Conservation (phyloP, 2,329 filamentous ascomycete species). For the Chrysosporium queenslandicum region DNA sequence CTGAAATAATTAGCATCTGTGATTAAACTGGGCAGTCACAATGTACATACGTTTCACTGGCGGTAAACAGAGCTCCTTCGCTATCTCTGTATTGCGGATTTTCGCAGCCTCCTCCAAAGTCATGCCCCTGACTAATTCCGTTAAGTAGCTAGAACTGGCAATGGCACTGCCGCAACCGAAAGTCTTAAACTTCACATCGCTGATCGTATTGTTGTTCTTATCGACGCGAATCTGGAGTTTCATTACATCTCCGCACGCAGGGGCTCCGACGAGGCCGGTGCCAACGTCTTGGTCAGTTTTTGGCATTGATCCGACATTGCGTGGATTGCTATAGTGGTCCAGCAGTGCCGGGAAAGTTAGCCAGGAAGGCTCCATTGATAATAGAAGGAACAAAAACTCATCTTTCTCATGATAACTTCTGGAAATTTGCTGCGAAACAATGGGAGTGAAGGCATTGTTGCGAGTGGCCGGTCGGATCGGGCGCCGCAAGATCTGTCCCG, state of each 20-base stretch:
- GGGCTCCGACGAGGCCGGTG: constrained; percentile 83
- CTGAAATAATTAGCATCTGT: constrained; percentile 32
- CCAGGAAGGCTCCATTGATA: constrained; percentile 4
- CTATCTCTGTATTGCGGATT: constrained; percentile 96
- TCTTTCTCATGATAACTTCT: constrained; percentile 58
- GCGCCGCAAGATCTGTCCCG: constrained; percentile 37
- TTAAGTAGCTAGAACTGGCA: constrained; percentile 87
- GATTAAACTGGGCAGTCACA: background rate
- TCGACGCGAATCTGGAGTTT: constrained; percentile 90
- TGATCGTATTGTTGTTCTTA: constrained; percentile 75
- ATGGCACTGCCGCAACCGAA: constrained; percentile 94
- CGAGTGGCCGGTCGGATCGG: constrained; percentile 32
- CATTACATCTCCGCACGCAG: constrained; percentile 87
- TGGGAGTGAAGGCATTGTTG: constrained; percentile 27
- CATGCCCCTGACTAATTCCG: constrained; percentile 91
- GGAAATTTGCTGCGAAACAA: constrained; percentile 31
- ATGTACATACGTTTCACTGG: constrained; percentile 65
- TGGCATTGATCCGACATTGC: constrained; percentile 68
- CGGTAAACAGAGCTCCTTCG: constrained; percentile 83
- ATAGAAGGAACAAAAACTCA: constrained; percentile 31
- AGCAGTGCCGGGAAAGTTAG: constrained; percentile 48
- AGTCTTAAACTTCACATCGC: constrained; percentile 96
- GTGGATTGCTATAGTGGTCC: constrained; percentile 71
- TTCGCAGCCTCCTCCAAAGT: constrained; percentile 84
- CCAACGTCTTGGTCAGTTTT: constrained; percentile 77